A percentile compares a stretch with the other conserved stretches of the same genome.
phyloP scores from a whole-genome alignment of 2,329 filamentous ascomycete species.

The Dactylella cylindrospora region DNA sequence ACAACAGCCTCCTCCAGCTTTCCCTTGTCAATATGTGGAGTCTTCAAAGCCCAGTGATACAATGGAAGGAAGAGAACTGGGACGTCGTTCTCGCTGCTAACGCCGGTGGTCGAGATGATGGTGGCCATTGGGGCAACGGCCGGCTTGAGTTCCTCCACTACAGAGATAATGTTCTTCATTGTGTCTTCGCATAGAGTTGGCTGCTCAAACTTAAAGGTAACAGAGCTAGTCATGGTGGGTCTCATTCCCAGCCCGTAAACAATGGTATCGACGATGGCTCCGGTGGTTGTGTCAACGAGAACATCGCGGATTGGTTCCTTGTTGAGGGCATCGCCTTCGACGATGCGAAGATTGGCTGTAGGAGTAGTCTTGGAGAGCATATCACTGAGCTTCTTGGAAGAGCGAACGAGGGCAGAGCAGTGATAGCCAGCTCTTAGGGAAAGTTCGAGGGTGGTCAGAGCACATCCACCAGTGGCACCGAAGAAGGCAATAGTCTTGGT shows the following conservation, averaged over 20 bases:
- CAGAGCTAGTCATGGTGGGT: conserved; percentile 49
- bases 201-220: conserved; percentile 51
- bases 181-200: conserved; percentile 57
- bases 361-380: conserved; percentile 10
- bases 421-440: conserved; percentile 56
- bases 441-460: conserved; percentile 56
- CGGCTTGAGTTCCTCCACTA: conserved; percentile 44
- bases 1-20: conserved; percentile 54
- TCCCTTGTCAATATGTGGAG: conserved; percentile 57
- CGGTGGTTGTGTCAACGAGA: conserved; percentile 49
- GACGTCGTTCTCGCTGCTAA: conserved; percentile 52
- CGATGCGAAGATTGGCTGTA: conserved; percentile 56
- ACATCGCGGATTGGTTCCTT: conserved; percentile 52
- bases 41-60: conserved; percentile 54
- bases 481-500: conserved; percentile 58
- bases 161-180: conserved; percentile 54
- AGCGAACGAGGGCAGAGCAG: conserved; percentile 52
- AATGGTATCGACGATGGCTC: conserved; percentile 55
- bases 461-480: conserved; percentile 59
- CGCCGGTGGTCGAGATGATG: conserved; percentile 55
- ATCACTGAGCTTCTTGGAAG: conserved; percentile 23
- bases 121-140: conserved; percentile 51
- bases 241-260: conserved; percentile 57
- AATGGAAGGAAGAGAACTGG: conserved; percentile 55
- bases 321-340: conserved; percentile 58